Evolutionary conservation across 192 early-diverging fungal genomes (phyloP).

Genomic region (Paraglomus brasilianum): DNA sequence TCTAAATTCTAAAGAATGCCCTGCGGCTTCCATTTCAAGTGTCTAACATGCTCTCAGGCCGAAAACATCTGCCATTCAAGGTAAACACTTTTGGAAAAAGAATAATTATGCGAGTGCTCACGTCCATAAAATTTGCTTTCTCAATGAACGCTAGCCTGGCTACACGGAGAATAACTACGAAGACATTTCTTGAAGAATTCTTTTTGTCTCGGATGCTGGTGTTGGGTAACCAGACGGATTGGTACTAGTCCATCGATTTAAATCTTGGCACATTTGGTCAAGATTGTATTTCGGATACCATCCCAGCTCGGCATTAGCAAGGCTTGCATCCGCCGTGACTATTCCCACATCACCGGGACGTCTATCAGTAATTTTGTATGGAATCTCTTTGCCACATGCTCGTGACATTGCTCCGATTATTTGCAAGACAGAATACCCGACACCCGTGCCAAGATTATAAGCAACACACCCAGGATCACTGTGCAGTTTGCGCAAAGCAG

Average conservation of each 20-base stretch:
- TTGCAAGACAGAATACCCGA: constrained; percentile 91
- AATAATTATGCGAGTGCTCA: too few species aligned
- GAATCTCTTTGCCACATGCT: constrained; percentile 79
- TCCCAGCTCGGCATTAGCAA: constrained; percentile 51
- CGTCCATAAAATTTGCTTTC: too few species aligned
- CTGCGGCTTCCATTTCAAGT: too few species aligned
- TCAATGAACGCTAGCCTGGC: too few species aligned
- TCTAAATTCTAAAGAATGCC: too few species aligned
- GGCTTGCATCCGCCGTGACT: constrained; percentile 50
- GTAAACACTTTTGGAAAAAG: too few species aligned
- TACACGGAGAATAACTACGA: too few species aligned
- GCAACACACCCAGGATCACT: constrained; percentile 59
- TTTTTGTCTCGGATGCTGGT: not conserved
- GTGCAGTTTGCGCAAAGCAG: constrained; percentile 75
- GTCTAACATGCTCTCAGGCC: too few species aligned
- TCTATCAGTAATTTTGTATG: constrained; percentile 58
- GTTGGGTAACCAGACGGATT: constrained; percentile 50
- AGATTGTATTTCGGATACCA: constrained; percentile 49
- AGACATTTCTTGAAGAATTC: not conserved
- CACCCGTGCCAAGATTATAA: constrained; percentile 92
- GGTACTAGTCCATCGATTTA: constrained; percentile 55
- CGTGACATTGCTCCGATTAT: constrained; percentile 82
- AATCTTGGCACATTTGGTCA: constrained; percentile 60
- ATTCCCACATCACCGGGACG: constrained; percentile 54
- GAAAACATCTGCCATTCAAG: too few species aligned